Base-by-base conservation (phyloP, 495 filamentous ascomycete genomes). In the Xylaria palmicola region DNA sequence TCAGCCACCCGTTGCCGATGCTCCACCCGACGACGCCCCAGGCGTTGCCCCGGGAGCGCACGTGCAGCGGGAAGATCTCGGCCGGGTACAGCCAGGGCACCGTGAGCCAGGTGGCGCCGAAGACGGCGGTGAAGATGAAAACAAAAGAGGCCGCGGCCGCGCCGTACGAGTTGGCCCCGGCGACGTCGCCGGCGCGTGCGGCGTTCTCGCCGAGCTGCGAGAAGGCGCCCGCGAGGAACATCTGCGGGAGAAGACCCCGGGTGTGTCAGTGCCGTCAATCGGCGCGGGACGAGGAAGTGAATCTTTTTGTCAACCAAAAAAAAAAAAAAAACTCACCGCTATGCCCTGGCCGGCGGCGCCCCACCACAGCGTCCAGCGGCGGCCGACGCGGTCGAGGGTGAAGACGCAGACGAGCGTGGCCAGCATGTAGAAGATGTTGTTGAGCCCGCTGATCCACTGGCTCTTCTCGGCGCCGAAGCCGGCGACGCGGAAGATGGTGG, bases 11-110 rank as follows among this genome's bases (percentile, higher is more conserved):
- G 59, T 88, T 88, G n/a, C 86, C 86, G 37, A 90, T 88, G 56
- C 80, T 83, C 86, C 87, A 90, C 15, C 88, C 86, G 3, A 90
- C 81, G 0, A 90, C 88, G 64, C 88, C 87, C 84, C 86, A 89
- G n/a, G 88, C 85, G 49, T 89, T 90, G 19, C 88, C 88, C 30
- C 85, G 84, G 4, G 86, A 87, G 24, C 88, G 82, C 9, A 89
- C 82, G 26, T 85, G 80, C 17, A 90, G 71, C 0, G 87, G 88
- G 72, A 90, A 89, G 53, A 90, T 90, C 65, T 90, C 87, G 15
- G 87, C 85, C 0, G 86, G 87, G 58, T 90, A 90, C 4, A 89
- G 64, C 86, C 86, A 89, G 0, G 87, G 87, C 3, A 88, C 86
- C 0, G 86, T 89, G 10, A 90, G 70, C 88, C 88, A 90, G 1